Evolutionary conservation across 129 eudicot genomes (phyloP).

Genomic region (Centaurea solstitialis): DNA sequence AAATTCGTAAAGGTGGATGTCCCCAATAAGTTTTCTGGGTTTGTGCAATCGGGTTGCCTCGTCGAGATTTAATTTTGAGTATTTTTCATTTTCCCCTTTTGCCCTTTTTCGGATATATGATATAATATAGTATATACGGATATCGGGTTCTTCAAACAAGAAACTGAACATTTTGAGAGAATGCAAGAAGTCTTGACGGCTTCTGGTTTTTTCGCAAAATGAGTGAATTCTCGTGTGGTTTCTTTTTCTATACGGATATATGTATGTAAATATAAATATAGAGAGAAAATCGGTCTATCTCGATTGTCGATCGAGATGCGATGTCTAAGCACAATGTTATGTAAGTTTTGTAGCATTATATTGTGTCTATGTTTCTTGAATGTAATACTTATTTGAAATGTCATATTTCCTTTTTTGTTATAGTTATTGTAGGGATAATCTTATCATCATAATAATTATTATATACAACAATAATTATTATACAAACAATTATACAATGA

Average conservation of each 20-base stretch:
- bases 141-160: neutral
- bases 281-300: neutral
- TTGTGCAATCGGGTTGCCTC: slow-evolving; percentile 76
- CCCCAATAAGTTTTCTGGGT: slow-evolving; percentile 58
- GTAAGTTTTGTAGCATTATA: slow-evolving; percentile 30
- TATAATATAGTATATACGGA: neutral
- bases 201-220: no score
- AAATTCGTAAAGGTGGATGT: slow-evolving; percentile 47
- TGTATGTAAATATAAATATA: neutral
- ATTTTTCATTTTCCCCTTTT: neutral
- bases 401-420: no score
- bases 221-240: no score
- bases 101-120: neutral
- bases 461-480: no score
- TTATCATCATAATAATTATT: no score
- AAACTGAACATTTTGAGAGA: no score
- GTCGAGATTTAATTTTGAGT: slow-evolving; percentile 50
- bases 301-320: neutral
- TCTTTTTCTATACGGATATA: neutral
- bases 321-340: slow-evolving; percentile 20
- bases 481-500: neutral
- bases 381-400: neutral
- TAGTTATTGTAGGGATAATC: no score
- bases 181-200: no score
- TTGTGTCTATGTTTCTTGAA: slow-evolving; percentile 15